Conservation (phyloP, 2,329 filamentous ascomycete species). For the Fusarium chlamydosporum region DNA sequence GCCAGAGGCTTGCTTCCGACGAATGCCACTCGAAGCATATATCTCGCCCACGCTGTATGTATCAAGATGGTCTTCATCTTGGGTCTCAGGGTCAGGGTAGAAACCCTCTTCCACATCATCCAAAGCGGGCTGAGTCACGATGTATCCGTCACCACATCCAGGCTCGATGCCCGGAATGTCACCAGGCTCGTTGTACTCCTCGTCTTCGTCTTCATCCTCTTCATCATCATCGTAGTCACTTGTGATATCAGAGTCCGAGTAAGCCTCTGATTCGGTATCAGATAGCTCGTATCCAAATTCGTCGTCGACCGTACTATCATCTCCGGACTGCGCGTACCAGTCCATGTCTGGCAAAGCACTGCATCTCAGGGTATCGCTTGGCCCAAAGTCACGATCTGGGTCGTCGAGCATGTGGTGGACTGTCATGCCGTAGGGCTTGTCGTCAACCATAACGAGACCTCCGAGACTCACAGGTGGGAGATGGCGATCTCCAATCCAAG, state of each 20-base stretch:
- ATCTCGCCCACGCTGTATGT: constrained; percentile 86
- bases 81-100: constrained; percentile 77
- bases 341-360: constrained; percentile 58
- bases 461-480: constrained; percentile 92
- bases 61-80: constrained; percentile 86
- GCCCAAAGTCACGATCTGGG: constrained; percentile 63
- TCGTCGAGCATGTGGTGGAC: constrained; percentile 96
- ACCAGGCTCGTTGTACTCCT: constrained; percentile 72
- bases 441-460: constrained; percentile 87
- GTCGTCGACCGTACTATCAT: constrained; percentile 63
- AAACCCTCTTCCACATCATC: constrained; percentile 89
- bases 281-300: constrained; percentile 73
- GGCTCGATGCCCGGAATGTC: constrained; percentile 84
- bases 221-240: constrained; percentile 67
- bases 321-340: constrained; percentile 61
- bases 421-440: constrained; percentile 90
- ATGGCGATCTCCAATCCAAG: constrained; percentile 87
- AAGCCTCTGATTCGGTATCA: constrained; percentile 70
- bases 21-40: constrained; percentile 90
- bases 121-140: constrained; percentile 91
- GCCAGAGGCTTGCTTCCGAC: constrained; percentile 78
- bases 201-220: constrained; percentile 66
- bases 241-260: constrained; percentile 66
- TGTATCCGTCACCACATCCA: constrained; percentile 80
- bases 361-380: constrained; percentile 53